phyloP scores from a whole-genome alignment of 768 basidiomycete genomes.

The Suillus paluster region DNA sequence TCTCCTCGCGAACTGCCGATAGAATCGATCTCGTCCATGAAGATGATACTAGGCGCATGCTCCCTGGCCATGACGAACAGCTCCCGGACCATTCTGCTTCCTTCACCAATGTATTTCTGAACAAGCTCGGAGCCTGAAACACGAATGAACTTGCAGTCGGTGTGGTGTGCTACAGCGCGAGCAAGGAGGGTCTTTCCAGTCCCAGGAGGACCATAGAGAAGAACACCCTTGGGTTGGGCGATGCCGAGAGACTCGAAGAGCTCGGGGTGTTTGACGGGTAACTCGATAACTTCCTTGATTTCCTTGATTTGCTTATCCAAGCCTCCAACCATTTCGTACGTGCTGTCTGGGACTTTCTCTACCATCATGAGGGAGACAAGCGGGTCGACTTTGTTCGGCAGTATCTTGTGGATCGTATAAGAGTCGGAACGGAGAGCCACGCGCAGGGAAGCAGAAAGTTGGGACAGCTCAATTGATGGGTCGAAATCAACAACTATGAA shows the following conservation, averaged over 20 bases:
- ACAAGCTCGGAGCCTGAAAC: conserved; percentile 94
- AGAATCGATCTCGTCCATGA: conserved; percentile 99
- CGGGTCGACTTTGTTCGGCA: conserved; percentile 98
- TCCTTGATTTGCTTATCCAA: conserved; percentile 98
- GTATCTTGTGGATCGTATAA: conserved; percentile 94
- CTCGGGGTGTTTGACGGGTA: conserved; percentile 97
- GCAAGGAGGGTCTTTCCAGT: conserved; percentile 97
- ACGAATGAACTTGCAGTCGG: conserved; percentile 96
- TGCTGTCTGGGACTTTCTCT: conserved; percentile 98
- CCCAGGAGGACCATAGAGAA: conserved; percentile 94
- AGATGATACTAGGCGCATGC: conserved; percentile 97
- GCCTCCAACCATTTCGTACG: conserved; percentile 99
- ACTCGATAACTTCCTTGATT: conserved; percentile 98
- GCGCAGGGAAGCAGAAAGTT: conserved; percentile 85
- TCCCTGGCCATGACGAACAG: conserved; percentile 98
- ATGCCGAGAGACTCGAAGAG: conserved; percentile 96
- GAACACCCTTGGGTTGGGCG: conserved; percentile 95
- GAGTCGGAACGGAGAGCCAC: conserved; percentile 96
- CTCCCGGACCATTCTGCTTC: conserved; percentile 95
- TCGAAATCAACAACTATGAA: conserved; percentile 90
- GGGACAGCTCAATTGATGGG: conserved; percentile 76
- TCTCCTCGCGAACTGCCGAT: conserved; percentile 94
- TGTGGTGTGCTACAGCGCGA: conserved; percentile 95
- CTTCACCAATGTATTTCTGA: conserved; percentile 98
- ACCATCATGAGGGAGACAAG: conserved; percentile 99